phyloP scores from a whole-genome alignment of 1,284 basidiomycete genomes.

The Ceratobasidium sp. region DNA sequence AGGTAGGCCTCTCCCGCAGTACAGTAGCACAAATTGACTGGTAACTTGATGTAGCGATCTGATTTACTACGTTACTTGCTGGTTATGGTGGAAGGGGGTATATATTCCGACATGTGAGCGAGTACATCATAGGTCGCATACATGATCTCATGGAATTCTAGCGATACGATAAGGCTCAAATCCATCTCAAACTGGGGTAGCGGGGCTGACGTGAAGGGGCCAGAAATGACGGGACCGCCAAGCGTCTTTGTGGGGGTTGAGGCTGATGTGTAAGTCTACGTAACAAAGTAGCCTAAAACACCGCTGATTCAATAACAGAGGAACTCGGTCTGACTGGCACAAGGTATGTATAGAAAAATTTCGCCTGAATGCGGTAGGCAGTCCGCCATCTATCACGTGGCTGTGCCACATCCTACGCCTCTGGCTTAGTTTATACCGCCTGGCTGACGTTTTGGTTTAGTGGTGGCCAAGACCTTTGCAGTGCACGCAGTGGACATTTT shows the following conservation, averaged over 20 bases:
- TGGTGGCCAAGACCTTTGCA: constrained; percentile 46
- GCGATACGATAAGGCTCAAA: constrained; percentile 43
- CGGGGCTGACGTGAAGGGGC: constrained; percentile 30
- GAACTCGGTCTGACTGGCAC: constrained; percentile 45
- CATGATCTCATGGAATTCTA: not conserved
- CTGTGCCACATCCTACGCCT: too few species aligned
- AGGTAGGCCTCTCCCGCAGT: constrained; percentile 39
- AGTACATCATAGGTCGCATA: not conserved
- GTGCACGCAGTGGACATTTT: constrained; percentile 52
- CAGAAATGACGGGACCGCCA: constrained; percentile 43
- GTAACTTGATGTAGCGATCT: constrained; percentile 45
- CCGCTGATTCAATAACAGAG: constrained; percentile 33
- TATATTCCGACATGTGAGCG: constrained; percentile 50
- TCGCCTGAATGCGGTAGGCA: too few species aligned
- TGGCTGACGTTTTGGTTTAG: too few species aligned
- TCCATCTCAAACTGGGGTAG: constrained; percentile 45
- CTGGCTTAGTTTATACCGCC: too few species aligned
- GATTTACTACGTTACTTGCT: constrained; percentile 53
- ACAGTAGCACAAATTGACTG: not conserved
- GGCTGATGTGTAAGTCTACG: constrained; percentile 49
- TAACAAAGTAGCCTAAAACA: not conserved
- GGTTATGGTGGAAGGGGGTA: constrained; percentile 52
- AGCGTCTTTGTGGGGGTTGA: constrained; percentile 51
- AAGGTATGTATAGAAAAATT: too few species aligned
- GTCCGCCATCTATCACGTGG: too few species aligned